phyloP scores from a whole-genome alignment of 176 grass and related monocot genomes.

The Oryza australiensis region DNA sequence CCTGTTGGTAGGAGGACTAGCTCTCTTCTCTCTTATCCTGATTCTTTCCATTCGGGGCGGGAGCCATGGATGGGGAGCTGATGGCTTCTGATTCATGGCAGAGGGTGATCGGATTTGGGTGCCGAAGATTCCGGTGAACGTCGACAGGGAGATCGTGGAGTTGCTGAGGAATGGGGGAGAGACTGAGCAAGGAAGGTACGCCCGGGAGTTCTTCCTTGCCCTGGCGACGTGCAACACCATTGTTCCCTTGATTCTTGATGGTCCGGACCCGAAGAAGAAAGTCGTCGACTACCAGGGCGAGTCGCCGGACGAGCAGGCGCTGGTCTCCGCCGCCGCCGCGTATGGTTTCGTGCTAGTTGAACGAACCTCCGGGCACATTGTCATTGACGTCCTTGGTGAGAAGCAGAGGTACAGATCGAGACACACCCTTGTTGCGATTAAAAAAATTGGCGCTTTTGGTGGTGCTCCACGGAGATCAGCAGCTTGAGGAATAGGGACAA shows the following conservation, averaged over 20 bases:
- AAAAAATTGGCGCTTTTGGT: slow-evolving; percentile 8
- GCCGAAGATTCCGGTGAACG: slow-evolving; percentile 64
- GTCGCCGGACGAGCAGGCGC: slow-evolving; percentile 91
- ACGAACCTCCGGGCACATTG: slow-evolving; percentile 76
- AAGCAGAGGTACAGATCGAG: slow-evolving; percentile 69
- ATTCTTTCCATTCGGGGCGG: slow-evolving; percentile 22
- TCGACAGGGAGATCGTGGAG: slow-evolving; percentile 50
- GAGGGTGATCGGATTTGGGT: slow-evolving; percentile 47
- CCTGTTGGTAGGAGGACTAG: slow-evolving; percentile 54
- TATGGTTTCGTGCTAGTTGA: slow-evolving; percentile 89
- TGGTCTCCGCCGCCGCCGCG: slow-evolving; percentile 78
- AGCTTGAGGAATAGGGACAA: slow-evolving; percentile 10
- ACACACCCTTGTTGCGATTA: slow-evolving; percentile 8
- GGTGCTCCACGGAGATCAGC: slow-evolving; percentile 12
- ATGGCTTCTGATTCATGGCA: slow-evolving; percentile 37
- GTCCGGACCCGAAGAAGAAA: slow-evolving; percentile 47
- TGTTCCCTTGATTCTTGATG: slow-evolving; percentile 58
- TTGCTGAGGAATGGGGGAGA: slow-evolving; percentile 43
- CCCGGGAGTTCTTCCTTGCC: slow-evolving; percentile 70
- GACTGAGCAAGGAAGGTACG: slow-evolving; percentile 43
- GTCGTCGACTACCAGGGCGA: slow-evolving; percentile 89
- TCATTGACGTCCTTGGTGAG: slow-evolving; percentile 78
- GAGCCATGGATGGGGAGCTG: neutral
- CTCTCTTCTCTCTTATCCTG: slow-evolving; percentile 25
- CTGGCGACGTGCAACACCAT: slow-evolving; percentile 89